These are phyloP conservation scores for Danielozyma ontarioensis DNA, from an alignment of 805 yeast species.

Conservation along the genomic window DNA sequence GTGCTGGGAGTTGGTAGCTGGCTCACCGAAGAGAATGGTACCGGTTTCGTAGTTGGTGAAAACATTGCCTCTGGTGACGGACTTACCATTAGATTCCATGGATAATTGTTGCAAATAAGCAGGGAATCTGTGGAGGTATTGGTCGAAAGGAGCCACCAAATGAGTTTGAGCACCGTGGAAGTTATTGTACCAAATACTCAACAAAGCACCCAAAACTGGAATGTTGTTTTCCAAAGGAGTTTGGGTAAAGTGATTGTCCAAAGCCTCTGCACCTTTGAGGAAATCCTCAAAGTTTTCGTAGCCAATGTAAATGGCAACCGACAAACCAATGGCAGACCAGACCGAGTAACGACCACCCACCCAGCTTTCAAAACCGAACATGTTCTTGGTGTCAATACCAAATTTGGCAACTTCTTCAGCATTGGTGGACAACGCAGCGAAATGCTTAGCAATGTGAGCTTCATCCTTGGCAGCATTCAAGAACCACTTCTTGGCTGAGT, in stretches of 20 bases:
- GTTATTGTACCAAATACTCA: slow-evolving; percentile 98
- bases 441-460: slow-evolving; percentile 88
- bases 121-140: slow-evolving; percentile 98
- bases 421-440: slow-evolving; percentile 94
- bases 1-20: slow-evolving; percentile 98
- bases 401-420: slow-evolving; percentile 86
- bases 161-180: slow-evolving; percentile 98
- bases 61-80: slow-evolving; percentile 87
- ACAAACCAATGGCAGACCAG: slow-evolving; percentile 98
- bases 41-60: slow-evolving; percentile 96
- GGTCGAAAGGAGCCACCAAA: slow-evolving; percentile 97
- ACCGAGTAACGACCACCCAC: slow-evolving; percentile 99
- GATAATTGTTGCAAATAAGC: slow-evolving; percentile 98
- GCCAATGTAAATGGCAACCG: slow-evolving; percentile 93
- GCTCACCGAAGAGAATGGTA: slow-evolving; percentile 94
- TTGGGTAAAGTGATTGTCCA: slow-evolving; percentile 82
- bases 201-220: slow-evolving; percentile 88
- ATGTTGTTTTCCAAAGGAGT: slow-evolving; percentile 89
- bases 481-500: slow-evolving; percentile 94
- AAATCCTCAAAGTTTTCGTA: slow-evolving; percentile 88
- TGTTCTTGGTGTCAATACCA: slow-evolving; percentile 95
- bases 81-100: slow-evolving; percentile 99
- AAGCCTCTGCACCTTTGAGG: slow-evolving; percentile 96
- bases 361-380: slow-evolving; percentile 99
- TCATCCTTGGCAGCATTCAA: slow-evolving; percentile 62